Conservation (phyloP, 2,329 filamentous ascomycete species). For the Aspergillus flavus region DNA sequence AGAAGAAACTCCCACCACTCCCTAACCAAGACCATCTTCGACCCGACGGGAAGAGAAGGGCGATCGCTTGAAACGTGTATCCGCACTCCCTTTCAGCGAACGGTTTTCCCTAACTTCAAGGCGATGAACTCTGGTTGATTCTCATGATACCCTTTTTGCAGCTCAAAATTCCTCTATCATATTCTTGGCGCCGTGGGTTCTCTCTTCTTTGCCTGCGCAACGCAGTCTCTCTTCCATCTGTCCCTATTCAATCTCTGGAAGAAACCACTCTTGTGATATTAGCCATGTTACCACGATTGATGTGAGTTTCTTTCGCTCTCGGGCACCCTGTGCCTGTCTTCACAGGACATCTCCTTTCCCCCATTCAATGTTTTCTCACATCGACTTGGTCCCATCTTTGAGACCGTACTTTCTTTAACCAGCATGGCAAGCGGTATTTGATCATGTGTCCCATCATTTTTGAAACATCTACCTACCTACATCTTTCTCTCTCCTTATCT, state of each 20-base stretch:
- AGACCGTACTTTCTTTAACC: slow-evolving; percentile 5
- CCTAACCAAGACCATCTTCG: slow-evolving; percentile 20
- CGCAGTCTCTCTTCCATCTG: slow-evolving; percentile 19
- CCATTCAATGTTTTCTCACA: slow-evolving; percentile 14
- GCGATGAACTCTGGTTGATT: slow-evolving; percentile 13
- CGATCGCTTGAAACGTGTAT: slow-evolving; percentile 15
- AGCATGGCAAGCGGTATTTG: slow-evolving; percentile 16
- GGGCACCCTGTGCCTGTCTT: slow-evolving; percentile 19
- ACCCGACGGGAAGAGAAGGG: slow-evolving; percentile 30
- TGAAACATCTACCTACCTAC: slow-evolving; percentile 1
- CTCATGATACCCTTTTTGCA: slow-evolving; percentile 26
- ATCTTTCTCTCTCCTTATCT: slow-evolving; percentile 11
- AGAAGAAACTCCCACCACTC: slow-evolving; percentile 35
- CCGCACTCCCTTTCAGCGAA: neutral
- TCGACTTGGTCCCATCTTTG: slow-evolving; percentile 8
- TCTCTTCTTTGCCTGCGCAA: slow-evolving; percentile 20
- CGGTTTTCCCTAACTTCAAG: neutral
- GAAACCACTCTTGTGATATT: slow-evolving; percentile 23
- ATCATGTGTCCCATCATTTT: slow-evolving; percentile 22
- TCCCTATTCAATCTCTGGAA: slow-evolving; percentile 7
- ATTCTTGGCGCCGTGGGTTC: slow-evolving; percentile 16
- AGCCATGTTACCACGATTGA: slow-evolving; percentile 38
- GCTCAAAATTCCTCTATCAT: slow-evolving; percentile 17
- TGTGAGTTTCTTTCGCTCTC: slow-evolving; percentile 29
- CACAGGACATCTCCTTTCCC: slow-evolving; percentile 14